These are phyloP conservation scores for Colletotrichum sp. DNA, from an alignment of 2,329 filamentous ascomycete genomes.

Conservation along the genomic window DNA sequence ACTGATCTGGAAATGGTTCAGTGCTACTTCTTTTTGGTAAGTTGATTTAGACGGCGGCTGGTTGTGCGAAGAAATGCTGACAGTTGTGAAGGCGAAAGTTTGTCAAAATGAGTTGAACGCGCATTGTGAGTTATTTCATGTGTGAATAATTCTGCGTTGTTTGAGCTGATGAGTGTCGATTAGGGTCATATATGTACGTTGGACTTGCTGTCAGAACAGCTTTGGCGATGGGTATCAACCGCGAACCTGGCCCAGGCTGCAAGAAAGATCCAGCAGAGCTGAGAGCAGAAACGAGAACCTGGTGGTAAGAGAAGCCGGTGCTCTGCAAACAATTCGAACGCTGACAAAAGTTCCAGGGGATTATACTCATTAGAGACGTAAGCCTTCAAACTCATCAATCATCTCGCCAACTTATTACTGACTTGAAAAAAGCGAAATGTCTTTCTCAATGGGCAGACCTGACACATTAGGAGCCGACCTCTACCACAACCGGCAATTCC, in stretches of 20 bases:
- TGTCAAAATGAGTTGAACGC: constrained; percentile 55
- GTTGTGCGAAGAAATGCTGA: not conserved
- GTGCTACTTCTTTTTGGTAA: constrained; percentile 49
- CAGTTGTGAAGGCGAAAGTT: constrained; percentile 38
- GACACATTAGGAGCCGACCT: constrained; percentile 52
- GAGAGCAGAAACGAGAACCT: constrained; percentile 45
- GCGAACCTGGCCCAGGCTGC: constrained; percentile 35
- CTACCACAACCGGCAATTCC: constrained; percentile 48
- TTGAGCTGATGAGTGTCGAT: not conserved
- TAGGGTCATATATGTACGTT: constrained; percentile 51
- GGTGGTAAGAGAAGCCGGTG: constrained; percentile 41
- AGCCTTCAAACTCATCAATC: not conserved
- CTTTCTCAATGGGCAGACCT: constrained; percentile 51
- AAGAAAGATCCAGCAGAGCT: constrained; percentile 36
- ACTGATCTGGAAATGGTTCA: constrained; percentile 54
- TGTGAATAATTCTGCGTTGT: not conserved
- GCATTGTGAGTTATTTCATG: constrained; percentile 37
- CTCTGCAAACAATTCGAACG: rapidly evolving
- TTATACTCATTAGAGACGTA: constrained; percentile 50
- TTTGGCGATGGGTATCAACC: constrained; percentile 52
- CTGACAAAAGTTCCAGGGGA: constrained; percentile 33
- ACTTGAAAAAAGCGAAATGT: constrained; percentile 41
- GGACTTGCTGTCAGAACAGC: constrained; percentile 52
- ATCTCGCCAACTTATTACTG: not conserved
- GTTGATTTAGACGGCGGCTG: not conserved